A percentile compares a stretch with the other conserved stretches of the same genome.
These are phyloP conservation scores for Aphanomyces euteiches DNA, from an alignment of 352 stramenopile genomes.

Conservation along the genomic window DNA sequence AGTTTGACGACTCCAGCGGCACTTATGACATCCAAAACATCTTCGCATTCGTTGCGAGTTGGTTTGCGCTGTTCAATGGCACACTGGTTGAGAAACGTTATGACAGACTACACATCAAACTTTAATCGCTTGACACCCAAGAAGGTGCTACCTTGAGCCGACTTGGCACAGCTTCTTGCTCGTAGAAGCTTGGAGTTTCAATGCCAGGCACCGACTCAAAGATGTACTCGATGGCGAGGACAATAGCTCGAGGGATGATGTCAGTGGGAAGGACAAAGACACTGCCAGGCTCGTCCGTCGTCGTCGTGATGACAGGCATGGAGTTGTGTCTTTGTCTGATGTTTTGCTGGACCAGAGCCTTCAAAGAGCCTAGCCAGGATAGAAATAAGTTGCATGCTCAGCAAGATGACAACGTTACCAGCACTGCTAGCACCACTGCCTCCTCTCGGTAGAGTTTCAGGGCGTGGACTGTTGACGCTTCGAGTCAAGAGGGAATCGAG, in stretches of 20 bases:
- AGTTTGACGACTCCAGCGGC: constrained; percentile 57
- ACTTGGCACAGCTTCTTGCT: constrained; percentile 40
- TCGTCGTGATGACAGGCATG: constrained; percentile 50
- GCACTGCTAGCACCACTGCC: neutral
- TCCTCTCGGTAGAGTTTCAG: constrained; percentile 34
- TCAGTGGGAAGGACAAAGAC: constrained; percentile 47
- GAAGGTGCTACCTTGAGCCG: constrained; percentile 49
- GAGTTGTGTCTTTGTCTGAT: constrained; percentile 33
- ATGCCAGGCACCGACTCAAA: constrained; percentile 76
- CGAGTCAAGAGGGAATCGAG: constrained; percentile 64
- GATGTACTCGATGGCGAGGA: constrained; percentile 74
- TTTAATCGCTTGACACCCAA: constrained; percentile 13
- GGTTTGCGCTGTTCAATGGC: constrained; percentile 43
- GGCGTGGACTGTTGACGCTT: constrained; percentile 71
- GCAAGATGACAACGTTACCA: neutral
- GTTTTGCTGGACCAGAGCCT: neutral
- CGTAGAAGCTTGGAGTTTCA: constrained; percentile 71
- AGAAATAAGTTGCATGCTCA: too few relatives aligned
- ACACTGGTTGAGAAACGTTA: constrained; percentile 69
- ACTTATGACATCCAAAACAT: constrained; percentile 51
- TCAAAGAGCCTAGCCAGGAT: neutral
- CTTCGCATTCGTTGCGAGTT: constrained; percentile 56
- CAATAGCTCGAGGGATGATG: constrained; percentile 50
- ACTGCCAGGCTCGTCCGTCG: neutral
- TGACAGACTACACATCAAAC: constrained; percentile 33